phyloP scores from a whole-genome alignment of 345 rosid genomes.

The Arabidopsis suecica region DNA sequence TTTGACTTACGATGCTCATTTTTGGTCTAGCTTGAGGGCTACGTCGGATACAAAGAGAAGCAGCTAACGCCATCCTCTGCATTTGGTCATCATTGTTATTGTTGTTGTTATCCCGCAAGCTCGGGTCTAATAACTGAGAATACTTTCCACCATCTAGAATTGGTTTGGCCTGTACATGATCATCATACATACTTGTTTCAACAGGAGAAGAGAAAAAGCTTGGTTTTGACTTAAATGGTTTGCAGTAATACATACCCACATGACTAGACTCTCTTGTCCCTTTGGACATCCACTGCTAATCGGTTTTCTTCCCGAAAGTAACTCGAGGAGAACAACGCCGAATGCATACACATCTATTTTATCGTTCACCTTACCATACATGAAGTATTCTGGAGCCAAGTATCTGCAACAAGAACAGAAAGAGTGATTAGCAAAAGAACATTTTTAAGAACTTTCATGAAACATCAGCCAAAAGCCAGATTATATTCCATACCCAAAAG shows the following conservation, averaged over 20 bases:
- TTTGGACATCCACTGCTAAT: conserved; percentile 67
- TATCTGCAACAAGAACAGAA: conserved; percentile 59
- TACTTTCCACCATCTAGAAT: conserved; percentile 66
- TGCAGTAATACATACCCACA: conserved; percentile 96
- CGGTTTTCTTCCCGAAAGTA: conserved; percentile 88
- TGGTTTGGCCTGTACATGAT: conserved; percentile 74
- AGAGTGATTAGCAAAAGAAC: neutral
- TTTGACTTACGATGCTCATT: conserved; percentile 66
- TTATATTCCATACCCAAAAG: conserved; percentile 75
- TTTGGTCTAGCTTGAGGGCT: conserved; percentile 75
- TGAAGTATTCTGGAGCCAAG: conserved; percentile 97
- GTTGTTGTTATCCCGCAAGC: conserved; percentile 43
- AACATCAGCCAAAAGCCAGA: neutral
- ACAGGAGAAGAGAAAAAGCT: conserved; percentile 4
- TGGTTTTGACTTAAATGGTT: conserved; percentile 26
- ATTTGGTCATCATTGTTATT: conserved; percentile 52
- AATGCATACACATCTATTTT: conserved; percentile 93
- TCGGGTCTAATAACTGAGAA: conserved; percentile 66
- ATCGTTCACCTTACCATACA: conserved; percentile 89
- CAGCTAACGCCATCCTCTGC: conserved; percentile 84
- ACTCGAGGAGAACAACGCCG: conserved; percentile 96
- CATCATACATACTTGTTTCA: conserved; percentile 6
- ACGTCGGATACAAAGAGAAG: conserved; percentile 79
- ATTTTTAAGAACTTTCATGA: conserved; percentile 16
- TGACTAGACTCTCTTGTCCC: conserved; percentile 87